Evolutionary conservation across 2,329 filamentous ascomycete genomes (phyloP), one percentile per base, ranked within the genome.

Genomic region (Ascochyta koolunga): DNA sequence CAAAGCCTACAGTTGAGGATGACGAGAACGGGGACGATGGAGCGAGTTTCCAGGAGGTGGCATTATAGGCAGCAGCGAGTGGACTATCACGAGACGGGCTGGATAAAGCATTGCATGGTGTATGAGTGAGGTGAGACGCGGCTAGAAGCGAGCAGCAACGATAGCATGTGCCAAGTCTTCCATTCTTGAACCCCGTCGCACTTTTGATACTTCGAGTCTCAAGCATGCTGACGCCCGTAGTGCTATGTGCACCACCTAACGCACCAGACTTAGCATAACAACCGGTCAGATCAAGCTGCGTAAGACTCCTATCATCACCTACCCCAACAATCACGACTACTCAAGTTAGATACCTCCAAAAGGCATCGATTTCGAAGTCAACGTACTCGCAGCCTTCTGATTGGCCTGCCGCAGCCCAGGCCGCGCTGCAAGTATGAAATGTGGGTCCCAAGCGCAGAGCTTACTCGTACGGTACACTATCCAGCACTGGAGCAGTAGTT

Each of bases 21-120:
- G 68, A 71, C 10, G 63, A 65, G 10, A 65, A 68, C 15, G 53
- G 46, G n/a, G 69, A 68, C 16, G 68, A 71, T 22, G 61, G 66
- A 37, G 66, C 59, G 10, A 72, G 69, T 56, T 75, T 75, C 37
- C 69, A 73, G 47, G 70, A 75, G 32, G 65, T 75, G 29, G 51
- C 51, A 16, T 40, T 55, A 48, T 54, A 31, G 45, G 36, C 24
- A 15, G 24, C 11, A n/a, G 25, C 10, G 24, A 8, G 11, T 11
- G 11, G 11, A 37, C 22, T 10, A 36, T 18, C 19, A 46, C 25
- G 24, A 33, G 31, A 29, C 36, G 6, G 24, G 25, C n/a, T 5
- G 27, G 25, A 40, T n/a, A 31, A 24, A 29, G 37, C 13, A 46
- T 36, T 41, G 42, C 36, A 53, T 36, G 7, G 18, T 1, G 21